Conservation (phyloP, 2,329 filamentous ascomycete species). For the Lachnellula suecica region DNA sequence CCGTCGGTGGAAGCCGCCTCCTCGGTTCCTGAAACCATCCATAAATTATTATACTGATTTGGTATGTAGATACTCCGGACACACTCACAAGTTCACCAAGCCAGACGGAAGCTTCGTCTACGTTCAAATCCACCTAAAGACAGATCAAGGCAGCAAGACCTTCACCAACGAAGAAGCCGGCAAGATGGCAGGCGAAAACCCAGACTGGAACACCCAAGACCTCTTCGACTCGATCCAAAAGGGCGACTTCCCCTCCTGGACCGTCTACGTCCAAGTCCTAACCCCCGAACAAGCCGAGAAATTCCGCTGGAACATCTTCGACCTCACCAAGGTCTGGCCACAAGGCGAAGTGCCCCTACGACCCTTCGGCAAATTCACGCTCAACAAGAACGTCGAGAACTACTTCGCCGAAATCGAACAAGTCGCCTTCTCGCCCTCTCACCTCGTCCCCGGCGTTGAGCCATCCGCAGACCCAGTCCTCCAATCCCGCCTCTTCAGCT, state of each 20-base stretch:
- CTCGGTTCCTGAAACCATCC: too few species aligned
- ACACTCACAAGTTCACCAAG: conserved; percentile 68
- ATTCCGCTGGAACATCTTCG: conserved; percentile 64
- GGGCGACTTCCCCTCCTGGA: conserved; percentile 63
- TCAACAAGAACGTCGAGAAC: conserved; percentile 63
- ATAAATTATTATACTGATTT: too few species aligned
- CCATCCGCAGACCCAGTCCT: conserved; percentile 69
- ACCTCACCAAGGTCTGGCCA: conserved; percentile 70
- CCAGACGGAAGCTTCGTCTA: conserved; percentile 66
- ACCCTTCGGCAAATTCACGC: conserved; percentile 59
- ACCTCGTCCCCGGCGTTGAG: conserved; percentile 66
- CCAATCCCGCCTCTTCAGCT: conserved; percentile 69
- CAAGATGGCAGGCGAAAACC: conserved; percentile 54
- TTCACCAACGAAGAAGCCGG: conserved; percentile 57
- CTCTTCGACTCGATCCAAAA: conserved; percentile 62
- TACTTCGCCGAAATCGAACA: conserved; percentile 70
- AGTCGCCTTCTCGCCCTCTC: conserved; percentile 66
- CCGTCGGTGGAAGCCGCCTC: too few species aligned
- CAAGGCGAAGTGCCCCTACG: conserved; percentile 60
- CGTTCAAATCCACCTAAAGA: conserved; percentile 63
- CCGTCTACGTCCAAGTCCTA: conserved; percentile 62
- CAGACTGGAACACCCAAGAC: conserved; percentile 63
- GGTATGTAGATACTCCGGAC: too few species aligned
- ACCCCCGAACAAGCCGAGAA: conserved; percentile 60
- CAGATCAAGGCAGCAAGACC: conserved; percentile 61